Base-by-base conservation (phyloP, 2,329 filamentous ascomycete genomes). In the Chaetomium sp. region DNA sequence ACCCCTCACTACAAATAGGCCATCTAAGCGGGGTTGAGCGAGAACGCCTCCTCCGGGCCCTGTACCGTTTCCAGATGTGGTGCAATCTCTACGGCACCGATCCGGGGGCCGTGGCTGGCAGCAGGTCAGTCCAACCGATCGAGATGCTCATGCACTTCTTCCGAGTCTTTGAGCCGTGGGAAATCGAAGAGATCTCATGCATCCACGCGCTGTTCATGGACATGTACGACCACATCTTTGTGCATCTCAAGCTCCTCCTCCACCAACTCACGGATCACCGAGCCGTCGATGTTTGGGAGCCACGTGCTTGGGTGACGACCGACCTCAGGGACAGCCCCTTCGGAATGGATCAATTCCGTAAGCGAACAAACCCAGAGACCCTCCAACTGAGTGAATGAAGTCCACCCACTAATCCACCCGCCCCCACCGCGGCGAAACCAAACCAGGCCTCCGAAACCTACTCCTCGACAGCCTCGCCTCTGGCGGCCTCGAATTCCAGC, bases 1-100 rank as follows among this genome's bases (percentile, higher is more conserved):
- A 23, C 45, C 9, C 45, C 9, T 47, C 45, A 9, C 45, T 47
- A 5, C n/a, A 23, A 23, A 8, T n/a, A 8, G n/a, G 45, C 45
- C n/a, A n/a, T 23, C 45, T 47, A 8, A 47, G n/a, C 45, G n/a
- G n/a, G 8, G 29, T 54, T 19, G 56, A 57, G 25, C 7, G 4
- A 16, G n/a, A 19, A 9, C 35, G 56, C 25, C 10, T 57, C 38
- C 4, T 21, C 13, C 35, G 56, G 3, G 38, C 38, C 7, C 25
- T 57, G 25, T 57, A 49, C 27, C 56, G 56, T 25, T 47, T 57
- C 56, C 25, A 57, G 10, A 19, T 47, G 23, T 57, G 38, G 38
- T 57, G 38, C 25, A 57, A 57, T 10, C 56, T 57, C 21, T 56
- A 25, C 21, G 31, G 54, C 9, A 25, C 19, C 54, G 4, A 1